A percentile compares a stretch with the other conserved stretches of the same genome.
Conservation (phyloP, 2,329 filamentous ascomycete genomes). For the Phialophora expanda region DNA sequence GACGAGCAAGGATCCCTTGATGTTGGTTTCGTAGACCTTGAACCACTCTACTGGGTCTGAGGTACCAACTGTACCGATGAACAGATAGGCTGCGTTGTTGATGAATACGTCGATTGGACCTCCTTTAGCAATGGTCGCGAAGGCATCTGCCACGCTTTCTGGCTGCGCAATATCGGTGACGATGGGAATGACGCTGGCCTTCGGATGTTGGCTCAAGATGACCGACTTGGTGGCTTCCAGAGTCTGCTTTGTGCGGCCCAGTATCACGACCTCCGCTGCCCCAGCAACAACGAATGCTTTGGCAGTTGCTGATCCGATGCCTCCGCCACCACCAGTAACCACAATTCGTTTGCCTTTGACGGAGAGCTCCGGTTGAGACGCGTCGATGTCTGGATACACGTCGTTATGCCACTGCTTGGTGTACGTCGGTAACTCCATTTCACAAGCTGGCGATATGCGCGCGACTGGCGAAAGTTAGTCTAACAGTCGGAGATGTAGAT, state of each 20-base stretch:
- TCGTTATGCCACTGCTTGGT: slow-evolving; percentile 46
- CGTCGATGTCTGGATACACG: slow-evolving; percentile 50
- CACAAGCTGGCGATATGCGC: background rate
- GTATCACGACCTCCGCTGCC: slow-evolving; percentile 48
- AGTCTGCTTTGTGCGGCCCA: slow-evolving; percentile 45
- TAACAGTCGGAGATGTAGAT: background rate
- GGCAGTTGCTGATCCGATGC: slow-evolving; percentile 42
- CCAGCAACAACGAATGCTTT: slow-evolving; percentile 48
- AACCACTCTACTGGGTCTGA: slow-evolving; percentile 37
- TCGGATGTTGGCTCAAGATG: slow-evolving; percentile 35
- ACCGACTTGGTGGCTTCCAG: slow-evolving; percentile 40
- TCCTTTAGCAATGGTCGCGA: background rate
- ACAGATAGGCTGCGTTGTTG: slow-evolving; percentile 38
- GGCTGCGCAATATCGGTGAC: background rate
- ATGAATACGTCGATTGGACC: slow-evolving; percentile 40
- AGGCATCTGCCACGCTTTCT: background rate
- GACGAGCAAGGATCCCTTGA: slow-evolving; percentile 21
- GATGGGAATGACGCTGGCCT: slow-evolving; percentile 42
- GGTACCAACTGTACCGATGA: slow-evolving; percentile 18
- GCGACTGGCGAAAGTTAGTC: background rate
- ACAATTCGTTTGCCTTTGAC: slow-evolving; percentile 44
- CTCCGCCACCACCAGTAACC: slow-evolving; percentile 42
- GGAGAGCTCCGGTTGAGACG: slow-evolving; percentile 41
- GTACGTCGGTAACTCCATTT: slow-evolving; percentile 37
- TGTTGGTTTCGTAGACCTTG: slow-evolving; percentile 37